Evolutionary conservation across 805 yeast genomes (phyloP).

Genomic region (Kuraishia molischiana): DNA sequence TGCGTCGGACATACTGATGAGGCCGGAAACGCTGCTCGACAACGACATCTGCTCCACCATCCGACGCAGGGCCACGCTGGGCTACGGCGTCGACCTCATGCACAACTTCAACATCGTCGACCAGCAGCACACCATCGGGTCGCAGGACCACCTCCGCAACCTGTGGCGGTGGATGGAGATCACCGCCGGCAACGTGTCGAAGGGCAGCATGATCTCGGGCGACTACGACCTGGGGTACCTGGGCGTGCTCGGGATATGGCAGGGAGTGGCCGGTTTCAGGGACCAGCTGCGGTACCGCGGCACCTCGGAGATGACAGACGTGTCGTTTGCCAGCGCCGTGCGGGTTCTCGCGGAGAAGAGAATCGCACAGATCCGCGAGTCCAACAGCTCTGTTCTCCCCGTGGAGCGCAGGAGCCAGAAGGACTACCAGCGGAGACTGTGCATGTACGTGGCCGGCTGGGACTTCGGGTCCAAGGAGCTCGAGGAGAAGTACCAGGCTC

Average conservation of each 20-base stretch:
- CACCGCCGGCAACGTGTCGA: slow-evolving; percentile 53
- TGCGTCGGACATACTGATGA: slow-evolving; percentile 7
- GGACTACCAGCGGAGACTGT: slow-evolving; percentile 62
- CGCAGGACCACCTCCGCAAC: slow-evolving; percentile 51
- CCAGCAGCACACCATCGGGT: slow-evolving; percentile 36
- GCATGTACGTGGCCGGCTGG: slow-evolving; percentile 87
- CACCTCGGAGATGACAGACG: slow-evolving; percentile 21
- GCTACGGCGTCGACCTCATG: slow-evolving; percentile 64
- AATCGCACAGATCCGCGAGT: slow-evolving; percentile 33
- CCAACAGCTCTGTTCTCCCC: slow-evolving; percentile 29
- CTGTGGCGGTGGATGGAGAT: slow-evolving; percentile 90
- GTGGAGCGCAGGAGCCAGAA: slow-evolving; percentile 36
- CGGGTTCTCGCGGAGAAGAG: slow-evolving; percentile 33
- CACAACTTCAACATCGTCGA: slow-evolving; percentile 53
- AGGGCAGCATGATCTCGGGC: slow-evolving; percentile 58
- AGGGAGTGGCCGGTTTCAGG: slow-evolving; percentile 46
- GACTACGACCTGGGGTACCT: slow-evolving; percentile 75
- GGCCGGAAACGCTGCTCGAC: slow-evolving; percentile 29
- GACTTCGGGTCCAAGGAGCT: slow-evolving; percentile 68
- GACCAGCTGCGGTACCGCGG: slow-evolving; percentile 35
- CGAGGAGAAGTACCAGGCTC: slow-evolving; percentile 51
- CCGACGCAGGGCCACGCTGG: slow-evolving; percentile 58
- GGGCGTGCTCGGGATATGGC: slow-evolving; percentile 90
- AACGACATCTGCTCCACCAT: slow-evolving; percentile 72
- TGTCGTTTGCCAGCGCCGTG: slow-evolving; percentile 39